Evolutionary conservation across 1,139 yeast genomes (phyloP).

Genomic region (Protomyces inouyei): DNA sequence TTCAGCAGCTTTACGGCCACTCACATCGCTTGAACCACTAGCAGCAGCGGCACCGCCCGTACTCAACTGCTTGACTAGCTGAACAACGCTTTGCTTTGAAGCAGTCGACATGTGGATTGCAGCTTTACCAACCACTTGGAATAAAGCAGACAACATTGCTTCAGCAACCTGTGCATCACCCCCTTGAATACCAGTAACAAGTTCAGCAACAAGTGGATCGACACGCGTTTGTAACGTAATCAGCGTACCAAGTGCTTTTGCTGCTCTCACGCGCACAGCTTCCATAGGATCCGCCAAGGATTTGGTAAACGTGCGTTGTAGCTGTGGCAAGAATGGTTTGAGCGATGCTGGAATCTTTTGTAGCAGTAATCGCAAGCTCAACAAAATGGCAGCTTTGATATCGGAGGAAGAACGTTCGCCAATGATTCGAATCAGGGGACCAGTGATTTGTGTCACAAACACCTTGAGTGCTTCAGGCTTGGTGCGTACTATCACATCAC

Average conservation of each 20-base stretch:
- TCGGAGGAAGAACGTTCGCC: slow-evolving; percentile 92
- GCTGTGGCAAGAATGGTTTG: slow-evolving; percentile 94
- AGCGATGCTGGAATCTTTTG: slow-evolving; percentile 82
- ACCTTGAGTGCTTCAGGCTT: slow-evolving; percentile 77
- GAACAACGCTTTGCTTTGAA: slow-evolving; percentile 64
- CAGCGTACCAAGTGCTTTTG: slow-evolving; percentile 78
- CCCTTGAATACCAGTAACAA: slow-evolving; percentile 28
- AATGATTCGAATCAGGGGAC: slow-evolving; percentile 95
- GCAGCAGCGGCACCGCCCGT: not conserved
- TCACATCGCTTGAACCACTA: not conserved
- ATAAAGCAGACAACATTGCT: slow-evolving; percentile 79
- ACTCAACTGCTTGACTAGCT: slow-evolving; percentile 72
- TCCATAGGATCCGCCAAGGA: slow-evolving; percentile 77
- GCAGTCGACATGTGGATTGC: slow-evolving; percentile 71
- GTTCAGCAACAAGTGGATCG: slow-evolving; percentile 64
- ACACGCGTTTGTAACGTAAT: slow-evolving; percentile 89
- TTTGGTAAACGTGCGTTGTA: slow-evolving; percentile 94
- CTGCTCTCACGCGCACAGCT: slow-evolving; percentile 73
- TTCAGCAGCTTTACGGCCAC: slow-evolving; percentile 13
- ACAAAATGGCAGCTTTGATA: slow-evolving; percentile 84
- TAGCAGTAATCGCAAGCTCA: slow-evolving; percentile 73
- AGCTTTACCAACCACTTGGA: slow-evolving; percentile 76
- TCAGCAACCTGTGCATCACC: slow-evolving; percentile 49
- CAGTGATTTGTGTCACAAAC: slow-evolving; percentile 88
- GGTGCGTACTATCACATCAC: slow-evolving; percentile 79